Evolutionary conservation across 305 asterid species (phyloP), one percentile per base, ranked within the genome.

Genomic region (Fraxinus xanthoxyloides): DNA sequence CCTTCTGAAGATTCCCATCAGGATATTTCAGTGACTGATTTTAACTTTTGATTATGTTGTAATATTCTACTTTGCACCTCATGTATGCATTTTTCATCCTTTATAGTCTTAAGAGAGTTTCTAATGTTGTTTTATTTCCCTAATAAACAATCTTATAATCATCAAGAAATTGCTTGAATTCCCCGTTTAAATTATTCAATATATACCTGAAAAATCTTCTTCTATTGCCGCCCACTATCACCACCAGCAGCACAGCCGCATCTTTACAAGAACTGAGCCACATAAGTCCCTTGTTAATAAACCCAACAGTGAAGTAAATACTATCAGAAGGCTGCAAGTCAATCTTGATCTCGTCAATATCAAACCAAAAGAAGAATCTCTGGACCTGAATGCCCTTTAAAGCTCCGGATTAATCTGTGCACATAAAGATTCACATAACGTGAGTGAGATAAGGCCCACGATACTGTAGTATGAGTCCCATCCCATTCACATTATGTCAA

Each of bases 271-370:
- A 94, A 95, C 91, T 94, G 97, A 82, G 76, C 90, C 74, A 91
- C 82, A 77, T 90, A 72, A 94, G 99, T 86, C 88, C 82, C 96
- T 94, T 94, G 85, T 90, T 90, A 12, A 95, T 89, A 51, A 94
- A 72, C 86, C 97, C 98, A 21, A 94, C 97, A 79, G 91, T 89
- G 2, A 48, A 48, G 59, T 15, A 48, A 13, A 46, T 46, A 46
- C 51, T 10, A 40, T 40, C 17, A 40, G 95, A 88, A n/a, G 97
- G 93, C n/a, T 97, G 99, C 86, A 93, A 80, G 88, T 95, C 99
- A 65, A 93, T 98, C 23, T 82, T 88, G 32, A 93, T 95, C 87
- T 87, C 92, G 63, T 92, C 97, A 73, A 94, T 96, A 82, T 91
- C 88, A 75, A 94, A 92, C 21, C 61, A 46, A 46, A 15, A 13